Base-by-base conservation (phyloP, 2,329 filamentous ascomycete species). In the Ophiostoma triangulosporum region DNA sequence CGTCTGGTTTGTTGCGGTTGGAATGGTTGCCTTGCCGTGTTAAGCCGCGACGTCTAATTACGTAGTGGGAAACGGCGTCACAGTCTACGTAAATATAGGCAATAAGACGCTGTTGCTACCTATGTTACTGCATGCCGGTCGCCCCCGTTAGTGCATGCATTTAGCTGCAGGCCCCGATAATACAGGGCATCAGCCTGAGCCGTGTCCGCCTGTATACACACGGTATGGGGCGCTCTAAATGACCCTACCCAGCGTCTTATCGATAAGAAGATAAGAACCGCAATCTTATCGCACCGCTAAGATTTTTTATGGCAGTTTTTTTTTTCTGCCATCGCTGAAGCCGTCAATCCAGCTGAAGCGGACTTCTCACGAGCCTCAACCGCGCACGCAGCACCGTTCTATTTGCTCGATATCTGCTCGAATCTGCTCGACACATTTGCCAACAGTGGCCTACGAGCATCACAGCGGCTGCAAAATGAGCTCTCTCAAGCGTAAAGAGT, bases 401-500 rank as follows among this genome's bases (percentile, higher is more conserved):
- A 14, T 27, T 24, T 53, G 49, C 43, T n/a, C n/a, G n/a, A n/a
- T n/a, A n/a, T n/a, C n/a, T n/a, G n/a, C n/a, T n/a, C n/a, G n/a
- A n/a, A n/a, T n/a, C n/a, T n/a, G n/a, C n/a, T 40, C 51, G 17
- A 50, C 50, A 40, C 6, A 50, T 40, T 38, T 49, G n/a, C 36
- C 38, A 46, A 38, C 35, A 14, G 43, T 49, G 43, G 52, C 52
- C 26, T 4, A 33, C 38, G 52, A 50, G 49, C 40, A 51, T 40
- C 45, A 3, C 17, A 49, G n/a, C 43, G 43, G 33, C 32, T 31
- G 48, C 54, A 48, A 32, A 20, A 60, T 60, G 58, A 56, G 58
- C 35, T 54, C 58, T 24, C 48, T 60, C n/a, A 60, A 60, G 48
- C 40, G 58, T 27, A 60, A 60, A 54, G 58, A 57, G 45, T 45